Evolutionary conservation across 179 eudicot species (phyloP), one percentile per base, ranked within the genome.

Genomic region (Beta lomatogona): DNA sequence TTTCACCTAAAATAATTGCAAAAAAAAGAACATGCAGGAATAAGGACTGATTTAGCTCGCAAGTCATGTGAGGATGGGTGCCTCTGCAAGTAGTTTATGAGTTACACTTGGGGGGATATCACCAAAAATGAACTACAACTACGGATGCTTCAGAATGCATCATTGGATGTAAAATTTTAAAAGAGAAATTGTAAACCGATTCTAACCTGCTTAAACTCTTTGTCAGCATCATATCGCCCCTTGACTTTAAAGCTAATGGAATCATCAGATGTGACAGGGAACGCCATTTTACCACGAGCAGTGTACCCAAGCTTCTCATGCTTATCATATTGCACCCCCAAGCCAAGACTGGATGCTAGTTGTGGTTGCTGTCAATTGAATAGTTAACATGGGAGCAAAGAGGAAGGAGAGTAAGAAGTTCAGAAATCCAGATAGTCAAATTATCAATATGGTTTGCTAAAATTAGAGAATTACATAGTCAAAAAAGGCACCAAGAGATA

Each of bases 171-270:
- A 25, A 45, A 21, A 75, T 44, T 45, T 55, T 36, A 64, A 74
- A 55, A 63, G 8, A 76, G 69, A 45, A 41, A 66, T 10, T 9
- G 9, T 50, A 71, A 55, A 69, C 36, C 4, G 41, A 53, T 48
- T 81, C 86, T 55, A 81, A 93, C 99, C 99, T 93, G 79, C 80
- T 53, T 88, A 28, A 94, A 85, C 70, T 96, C 92, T 81, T 91
- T 86, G 82, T 92, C 92, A 75, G 87, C 80, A 77, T 86, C 87
- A 76, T 88, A 88, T 18, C 85, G 91, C 53, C 97, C 98, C 87
- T 94, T 96, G 85, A 96, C 82, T 71, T 85, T 84, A 81, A 96
- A 91, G 81, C 71, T 86, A 10, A 92, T 31, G 53, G 82, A 81
- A 31, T 86, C 93, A 87, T 91, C 75, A 11, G 89, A 78, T 75